Conservation (phyloP, 495 filamentous ascomycete species). For the Hyaloscypha variabilis region DNA sequence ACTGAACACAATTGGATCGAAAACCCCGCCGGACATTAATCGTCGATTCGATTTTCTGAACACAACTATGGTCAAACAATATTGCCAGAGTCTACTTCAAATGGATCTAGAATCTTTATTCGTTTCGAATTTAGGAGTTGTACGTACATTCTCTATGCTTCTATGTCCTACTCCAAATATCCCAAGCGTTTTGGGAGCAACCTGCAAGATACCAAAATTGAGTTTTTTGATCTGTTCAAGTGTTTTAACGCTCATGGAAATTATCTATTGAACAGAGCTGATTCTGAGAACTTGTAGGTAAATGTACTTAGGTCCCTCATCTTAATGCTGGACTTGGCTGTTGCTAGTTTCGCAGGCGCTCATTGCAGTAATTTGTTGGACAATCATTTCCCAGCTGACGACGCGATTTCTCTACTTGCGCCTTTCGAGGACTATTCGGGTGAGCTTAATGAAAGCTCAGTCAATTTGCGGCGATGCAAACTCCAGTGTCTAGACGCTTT, state of each 20-base stretch:
- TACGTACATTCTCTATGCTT: too few species aligned
- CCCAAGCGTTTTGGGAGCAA: too few species aligned
- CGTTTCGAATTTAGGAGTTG: too few species aligned
- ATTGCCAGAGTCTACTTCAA: conserved; percentile 3
- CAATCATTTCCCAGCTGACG: neutral
- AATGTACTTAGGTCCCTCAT: neutral
- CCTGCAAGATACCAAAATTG: too few species aligned
- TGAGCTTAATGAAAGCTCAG: neutral
- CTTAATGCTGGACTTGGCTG: neutral
- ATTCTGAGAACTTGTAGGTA: too few species aligned
- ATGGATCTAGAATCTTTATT: conserved; percentile 4
- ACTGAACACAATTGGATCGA: neutral
- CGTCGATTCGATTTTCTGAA: neutral
- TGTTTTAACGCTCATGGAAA: too few species aligned
- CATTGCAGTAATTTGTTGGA: neutral
- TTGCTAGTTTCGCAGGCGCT: neutral
- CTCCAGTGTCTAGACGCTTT: neutral
- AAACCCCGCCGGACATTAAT: neutral
- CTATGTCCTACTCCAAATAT: too few species aligned
- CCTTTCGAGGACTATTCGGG: neutral
- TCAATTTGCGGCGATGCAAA: neutral
- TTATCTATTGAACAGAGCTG: too few species aligned
- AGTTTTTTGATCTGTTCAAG: too few species aligned
- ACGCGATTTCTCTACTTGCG: neutral
- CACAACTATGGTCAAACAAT: conserved; percentile 10